Evolutionary conservation across 805 yeast genomes (phyloP).

Genomic region (Debaryomyces castellii): DNA sequence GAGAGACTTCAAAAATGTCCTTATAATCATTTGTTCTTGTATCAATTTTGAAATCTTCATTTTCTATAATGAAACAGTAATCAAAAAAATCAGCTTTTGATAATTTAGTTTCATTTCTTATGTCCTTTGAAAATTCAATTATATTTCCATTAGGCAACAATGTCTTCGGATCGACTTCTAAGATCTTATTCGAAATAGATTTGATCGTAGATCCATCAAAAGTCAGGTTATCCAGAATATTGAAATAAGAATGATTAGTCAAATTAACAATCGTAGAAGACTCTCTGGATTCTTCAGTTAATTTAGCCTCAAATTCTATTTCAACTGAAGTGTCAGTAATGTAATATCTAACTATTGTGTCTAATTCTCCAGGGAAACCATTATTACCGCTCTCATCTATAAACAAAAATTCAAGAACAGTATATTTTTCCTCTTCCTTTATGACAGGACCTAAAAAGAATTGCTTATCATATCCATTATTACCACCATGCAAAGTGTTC

Average conservation of each 20-base stretch:
- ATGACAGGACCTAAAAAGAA: slow-evolving; percentile 55
- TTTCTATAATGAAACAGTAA: slow-evolving; percentile 50
- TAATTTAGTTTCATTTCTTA: slow-evolving; percentile 18
- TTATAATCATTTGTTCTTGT: slow-evolving; percentile 42
- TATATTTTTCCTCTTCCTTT: slow-evolving; percentile 29
- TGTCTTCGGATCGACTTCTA: slow-evolving; percentile 40
- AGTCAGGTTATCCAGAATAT: slow-evolving; percentile 31
- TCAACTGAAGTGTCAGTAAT: slow-evolving; percentile 39
- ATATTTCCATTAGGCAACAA: slow-evolving; percentile 48
- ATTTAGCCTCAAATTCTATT: slow-evolving; percentile 47
- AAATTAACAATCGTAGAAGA: slow-evolving; percentile 52
- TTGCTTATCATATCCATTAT: slow-evolving; percentile 49
- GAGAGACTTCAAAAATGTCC: slow-evolving; percentile 42
- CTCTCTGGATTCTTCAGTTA: slow-evolving; percentile 28
- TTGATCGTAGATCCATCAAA: slow-evolving; percentile 33
- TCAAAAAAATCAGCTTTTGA: slow-evolving; percentile 31
- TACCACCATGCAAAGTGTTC: slow-evolving; percentile 56
- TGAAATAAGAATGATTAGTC: slow-evolving; percentile 67
- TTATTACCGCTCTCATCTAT: slow-evolving; percentile 48
- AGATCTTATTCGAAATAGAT: slow-evolving; percentile 35
- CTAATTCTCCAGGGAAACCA: slow-evolving; percentile 63
- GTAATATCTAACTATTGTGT: slow-evolving; percentile 46
- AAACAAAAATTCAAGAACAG: slow-evolving; percentile 36
- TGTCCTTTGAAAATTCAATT: slow-evolving; percentile 21
- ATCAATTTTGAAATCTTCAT: slow-evolving; percentile 37